Percentiles rank a stretch among this genome's conserved stretches.
Conservation (phyloP, 225 moss, liverwort and hornwort genomes). For the Sphagnum contortum region DNA sequence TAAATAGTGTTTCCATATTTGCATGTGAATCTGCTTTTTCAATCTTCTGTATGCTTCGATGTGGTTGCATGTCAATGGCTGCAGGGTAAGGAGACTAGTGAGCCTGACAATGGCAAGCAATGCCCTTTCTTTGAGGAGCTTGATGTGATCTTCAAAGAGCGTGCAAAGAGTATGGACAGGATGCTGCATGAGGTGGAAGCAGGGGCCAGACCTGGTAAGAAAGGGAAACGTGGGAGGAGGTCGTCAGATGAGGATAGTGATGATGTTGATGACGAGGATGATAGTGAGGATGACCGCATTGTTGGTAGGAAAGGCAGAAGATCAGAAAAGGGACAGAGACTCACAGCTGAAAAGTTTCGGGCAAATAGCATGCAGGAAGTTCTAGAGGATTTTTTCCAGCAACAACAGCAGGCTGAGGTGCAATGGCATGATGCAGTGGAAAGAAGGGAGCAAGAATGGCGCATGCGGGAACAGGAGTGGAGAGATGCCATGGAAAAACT, state of each 20-base stretch:
- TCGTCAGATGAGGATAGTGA: constrained; percentile 92
- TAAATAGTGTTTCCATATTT: neutral
- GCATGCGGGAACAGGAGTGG: constrained; percentile 90
- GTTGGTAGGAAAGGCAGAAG: constrained; percentile 62
- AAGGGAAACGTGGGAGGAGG: constrained; percentile 78
- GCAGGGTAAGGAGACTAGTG: constrained; percentile 86
- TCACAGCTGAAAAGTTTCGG: constrained; percentile 93
- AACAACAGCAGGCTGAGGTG: constrained; percentile 90
- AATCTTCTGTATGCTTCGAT: constrained; percentile 5
- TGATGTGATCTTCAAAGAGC: constrained; percentile 92
- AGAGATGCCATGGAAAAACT: constrained; percentile 94
- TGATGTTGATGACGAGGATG: constrained; percentile 89
- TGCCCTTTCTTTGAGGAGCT: constrained; percentile 97
- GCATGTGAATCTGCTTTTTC: neutral
- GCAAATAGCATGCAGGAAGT: constrained; percentile 99
- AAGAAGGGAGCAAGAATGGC: constrained; percentile 88
- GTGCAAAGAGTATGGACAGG: constrained; percentile 92
- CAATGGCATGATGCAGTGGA: constrained; percentile 90
- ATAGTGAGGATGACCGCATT: constrained; percentile 87
- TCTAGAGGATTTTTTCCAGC: constrained; percentile 94
- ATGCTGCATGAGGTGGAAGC: constrained; percentile 74
- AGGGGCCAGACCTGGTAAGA: constrained; percentile 90
- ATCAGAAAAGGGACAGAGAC: constrained; percentile 36
- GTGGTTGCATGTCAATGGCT: constrained; percentile 23
- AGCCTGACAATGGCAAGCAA: constrained; percentile 91